Evolutionary conservation across 179 eudicot genomes (phyloP).

Genomic region (Silene noctiflora): DNA sequence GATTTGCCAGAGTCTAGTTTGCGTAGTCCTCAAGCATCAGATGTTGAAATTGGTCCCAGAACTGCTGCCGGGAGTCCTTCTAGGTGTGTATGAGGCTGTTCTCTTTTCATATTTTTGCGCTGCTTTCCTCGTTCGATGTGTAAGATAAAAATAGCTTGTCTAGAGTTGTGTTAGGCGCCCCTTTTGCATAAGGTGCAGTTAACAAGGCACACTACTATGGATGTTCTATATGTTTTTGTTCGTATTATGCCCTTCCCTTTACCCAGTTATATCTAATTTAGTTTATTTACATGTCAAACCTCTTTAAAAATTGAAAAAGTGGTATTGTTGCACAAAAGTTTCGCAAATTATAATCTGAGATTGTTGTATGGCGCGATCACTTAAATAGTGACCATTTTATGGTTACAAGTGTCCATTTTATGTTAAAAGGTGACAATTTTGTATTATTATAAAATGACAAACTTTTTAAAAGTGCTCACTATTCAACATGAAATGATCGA

Average conservation of each 20-base stretch:
- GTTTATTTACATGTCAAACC: background rate
- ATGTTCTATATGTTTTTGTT: background rate
- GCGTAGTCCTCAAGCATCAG: conserved; percentile 69
- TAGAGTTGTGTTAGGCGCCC: background rate
- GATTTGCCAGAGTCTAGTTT: conserved; percentile 67
- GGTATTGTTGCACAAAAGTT: background rate
- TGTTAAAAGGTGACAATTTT: too few species aligned
- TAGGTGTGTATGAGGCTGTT: conserved; percentile 46
- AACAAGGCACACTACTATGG: background rate
- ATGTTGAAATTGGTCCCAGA: conserved; percentile 60
- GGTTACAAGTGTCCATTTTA: too few species aligned
- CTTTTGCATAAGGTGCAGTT: background rate
- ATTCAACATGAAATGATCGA: too few species aligned
- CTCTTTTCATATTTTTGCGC: background rate
- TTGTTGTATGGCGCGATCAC: too few species aligned
- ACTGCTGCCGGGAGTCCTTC: conserved; percentile 73
- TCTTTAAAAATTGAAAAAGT: background rate
- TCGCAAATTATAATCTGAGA: too few species aligned
- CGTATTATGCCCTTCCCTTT: background rate
- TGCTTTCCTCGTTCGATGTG: conserved; percentile 1
- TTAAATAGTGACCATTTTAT: too few species aligned
- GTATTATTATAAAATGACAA: too few species aligned
- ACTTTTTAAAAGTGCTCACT: too few species aligned
- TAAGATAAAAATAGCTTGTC: background rate
- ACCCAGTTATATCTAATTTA: background rate